Percentiles rank a stretch among this genome's conserved stretches.
Conservation (phyloP, 192 early-diverging fungal genomes). For the Linderina pennispora region DNA sequence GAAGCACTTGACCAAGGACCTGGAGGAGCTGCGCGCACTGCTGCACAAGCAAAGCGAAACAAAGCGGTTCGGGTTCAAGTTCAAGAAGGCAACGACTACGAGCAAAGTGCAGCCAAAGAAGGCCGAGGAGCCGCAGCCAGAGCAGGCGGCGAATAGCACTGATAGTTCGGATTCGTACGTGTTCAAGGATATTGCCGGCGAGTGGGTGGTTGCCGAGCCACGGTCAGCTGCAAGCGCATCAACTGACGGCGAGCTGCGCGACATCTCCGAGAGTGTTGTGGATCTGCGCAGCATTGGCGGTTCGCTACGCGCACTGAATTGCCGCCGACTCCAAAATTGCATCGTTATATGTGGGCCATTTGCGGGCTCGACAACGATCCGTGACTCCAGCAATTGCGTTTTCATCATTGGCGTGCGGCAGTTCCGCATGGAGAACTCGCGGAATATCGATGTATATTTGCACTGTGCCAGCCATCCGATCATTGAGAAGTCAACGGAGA, state of each 20-base stretch:
- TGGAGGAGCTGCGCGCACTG: conserved; percentile 21
- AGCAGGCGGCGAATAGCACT: background rate
- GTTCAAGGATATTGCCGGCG: background rate
- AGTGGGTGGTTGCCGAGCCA: conserved; percentile 5
- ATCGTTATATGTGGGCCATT: conserved; percentile 63
- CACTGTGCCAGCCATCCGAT: conserved; percentile 76
- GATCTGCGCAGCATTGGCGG: conserved; percentile 49
- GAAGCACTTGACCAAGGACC: conserved; percentile 21
- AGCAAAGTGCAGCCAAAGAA: background rate
- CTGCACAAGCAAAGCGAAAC: conserved; percentile 4
- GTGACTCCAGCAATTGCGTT: conserved; percentile 56
- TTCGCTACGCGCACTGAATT: conserved; percentile 66
- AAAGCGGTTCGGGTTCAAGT: background rate
- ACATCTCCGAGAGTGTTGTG: conserved; percentile 57
- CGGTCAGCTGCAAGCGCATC: background rate
- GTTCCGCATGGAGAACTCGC: conserved; percentile 78
- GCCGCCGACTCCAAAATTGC: conserved; percentile 59
- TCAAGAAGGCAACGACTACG: background rate
- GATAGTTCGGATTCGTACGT: background rate
- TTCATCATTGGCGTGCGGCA: conserved; percentile 72
- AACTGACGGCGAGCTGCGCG: conserved; percentile 36
- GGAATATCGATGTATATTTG: conserved; percentile 55
- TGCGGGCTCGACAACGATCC: conserved; percentile 64
- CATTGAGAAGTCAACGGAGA: conserved; percentile 69
- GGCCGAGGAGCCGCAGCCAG: background rate